These are phyloP conservation scores for Oryza meyeriana DNA, from an alignment of 176 grass and related monocot species.

Conservation along the genomic window DNA sequence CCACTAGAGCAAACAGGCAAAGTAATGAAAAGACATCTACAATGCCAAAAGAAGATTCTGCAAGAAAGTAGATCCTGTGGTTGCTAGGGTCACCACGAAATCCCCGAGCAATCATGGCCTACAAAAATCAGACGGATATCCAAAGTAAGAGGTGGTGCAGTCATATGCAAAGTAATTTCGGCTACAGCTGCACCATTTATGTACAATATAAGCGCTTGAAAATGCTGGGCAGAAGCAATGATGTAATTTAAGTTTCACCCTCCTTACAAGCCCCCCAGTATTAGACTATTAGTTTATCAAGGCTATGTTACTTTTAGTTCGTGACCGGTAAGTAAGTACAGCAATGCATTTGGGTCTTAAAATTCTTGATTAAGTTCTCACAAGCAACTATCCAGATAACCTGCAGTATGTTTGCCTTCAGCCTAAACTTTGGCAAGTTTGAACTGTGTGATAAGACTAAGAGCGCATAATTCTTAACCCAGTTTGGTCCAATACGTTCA, in stretches of 20 bases:
- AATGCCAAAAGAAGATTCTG: slow-evolving; percentile 73
- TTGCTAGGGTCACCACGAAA: slow-evolving; percentile 72
- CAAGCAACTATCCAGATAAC: neutral
- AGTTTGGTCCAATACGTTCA: slow-evolving; percentile 7
- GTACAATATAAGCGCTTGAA: neutral
- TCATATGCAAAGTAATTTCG: neutral
- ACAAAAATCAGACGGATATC: slow-evolving; percentile 26
- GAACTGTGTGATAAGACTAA: neutral
- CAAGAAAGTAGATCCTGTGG: slow-evolving; percentile 80
- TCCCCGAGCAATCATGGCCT: slow-evolving; percentile 95
- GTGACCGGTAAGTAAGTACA: neutral
- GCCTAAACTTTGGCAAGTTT: slow-evolving; percentile 8
- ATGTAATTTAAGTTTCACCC: slow-evolving; percentile 26
- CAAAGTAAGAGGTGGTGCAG: neutral
- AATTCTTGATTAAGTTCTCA: neutral
- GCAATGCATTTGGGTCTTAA: neutral
- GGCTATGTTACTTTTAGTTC: neutral
- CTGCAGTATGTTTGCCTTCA: neutral
- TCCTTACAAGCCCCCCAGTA: neutral
- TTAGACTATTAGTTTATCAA: neutral
- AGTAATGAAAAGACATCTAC: slow-evolving; percentile 72
- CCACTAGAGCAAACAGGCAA: slow-evolving; percentile 64
- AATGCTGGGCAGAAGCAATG: slow-evolving; percentile 2
- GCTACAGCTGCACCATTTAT: neutral
- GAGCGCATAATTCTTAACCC: neutral